These are phyloP conservation scores for Obelidium mucronatum DNA, from an alignment of 192 early-diverging fungal genomes.

Conservation along the genomic window DNA sequence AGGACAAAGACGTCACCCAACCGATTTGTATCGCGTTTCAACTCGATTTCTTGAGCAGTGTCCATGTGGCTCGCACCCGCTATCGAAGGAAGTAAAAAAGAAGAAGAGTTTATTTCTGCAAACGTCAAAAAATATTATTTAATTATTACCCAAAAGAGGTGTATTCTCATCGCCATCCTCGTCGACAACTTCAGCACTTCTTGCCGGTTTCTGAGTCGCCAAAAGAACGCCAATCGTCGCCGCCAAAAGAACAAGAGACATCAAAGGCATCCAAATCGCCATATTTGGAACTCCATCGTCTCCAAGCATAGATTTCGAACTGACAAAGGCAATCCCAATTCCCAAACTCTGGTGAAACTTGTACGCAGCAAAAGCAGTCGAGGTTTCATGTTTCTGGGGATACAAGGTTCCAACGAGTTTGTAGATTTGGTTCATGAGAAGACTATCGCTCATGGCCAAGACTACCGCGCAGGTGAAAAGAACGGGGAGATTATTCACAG, in stretches of 20 bases:
- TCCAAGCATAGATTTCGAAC: constrained; percentile 18
- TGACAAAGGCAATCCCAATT: constrained; percentile 27
- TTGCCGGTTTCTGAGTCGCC: not conserved
- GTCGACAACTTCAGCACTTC: not conserved
- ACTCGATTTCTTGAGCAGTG: constrained; percentile 2
- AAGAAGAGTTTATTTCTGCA: no score
- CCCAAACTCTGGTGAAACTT: constrained; percentile 34
- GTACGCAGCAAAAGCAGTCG: constrained; percentile 37
- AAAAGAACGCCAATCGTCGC: constrained; percentile 22
- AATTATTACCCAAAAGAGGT: constrained; percentile 2
- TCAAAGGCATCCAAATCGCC: constrained; percentile 8
- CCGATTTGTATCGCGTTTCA: constrained; percentile 15
- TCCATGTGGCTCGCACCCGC: not conserved
- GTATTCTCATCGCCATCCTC: constrained; percentile 5
- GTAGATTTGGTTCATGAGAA: constrained; percentile 42
- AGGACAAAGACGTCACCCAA: constrained; percentile 23
- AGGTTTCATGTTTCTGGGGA: constrained; percentile 20
- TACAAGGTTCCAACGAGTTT: constrained; percentile 31
- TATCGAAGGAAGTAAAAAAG: no score
- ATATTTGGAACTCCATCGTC: constrained; percentile 23
- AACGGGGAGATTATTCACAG: constrained; percentile 14
- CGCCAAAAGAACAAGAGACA: not conserved
- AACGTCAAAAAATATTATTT: not conserved
- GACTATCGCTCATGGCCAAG: constrained; percentile 17
- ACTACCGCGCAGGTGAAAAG: constrained; percentile 27